These are phyloP conservation scores for Plectosphaerella plurivora DNA, from an alignment of 2,329 filamentous ascomycete genomes.

Conservation along the genomic window DNA sequence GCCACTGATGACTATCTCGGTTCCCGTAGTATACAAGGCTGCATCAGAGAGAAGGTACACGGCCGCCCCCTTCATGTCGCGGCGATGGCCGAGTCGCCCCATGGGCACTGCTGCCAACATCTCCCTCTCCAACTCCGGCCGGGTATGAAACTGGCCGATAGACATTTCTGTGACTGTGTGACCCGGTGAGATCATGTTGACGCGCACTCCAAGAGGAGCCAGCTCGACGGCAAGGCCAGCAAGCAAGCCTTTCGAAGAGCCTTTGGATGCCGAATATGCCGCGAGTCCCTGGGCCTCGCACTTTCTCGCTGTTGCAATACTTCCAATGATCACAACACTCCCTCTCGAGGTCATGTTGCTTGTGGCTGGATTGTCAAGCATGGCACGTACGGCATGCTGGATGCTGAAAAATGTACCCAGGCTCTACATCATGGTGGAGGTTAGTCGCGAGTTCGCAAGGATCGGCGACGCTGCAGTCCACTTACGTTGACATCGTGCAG, in stretches of 20 bases:
- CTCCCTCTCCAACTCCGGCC: neutral
- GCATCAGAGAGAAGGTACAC: neutral
- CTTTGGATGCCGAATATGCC: neutral
- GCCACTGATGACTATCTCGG: neutral
- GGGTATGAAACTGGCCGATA: neutral
- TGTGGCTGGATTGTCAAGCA: neutral
- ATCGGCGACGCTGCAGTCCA: neutral
- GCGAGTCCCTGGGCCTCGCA: neutral
- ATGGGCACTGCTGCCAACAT: neutral
- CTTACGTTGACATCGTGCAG: neutral
- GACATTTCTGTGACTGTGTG: neutral
- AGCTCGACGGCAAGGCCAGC: neutral
- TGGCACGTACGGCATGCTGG: neutral
- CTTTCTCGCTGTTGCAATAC: neutral
- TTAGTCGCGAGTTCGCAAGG: neutral
- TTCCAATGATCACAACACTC: neutral
- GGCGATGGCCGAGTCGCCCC: neutral
- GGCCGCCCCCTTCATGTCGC: neutral
- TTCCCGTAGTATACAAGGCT: neutral
- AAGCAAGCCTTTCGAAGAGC: neutral
- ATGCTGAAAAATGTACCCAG: neutral
- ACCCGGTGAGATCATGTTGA: neutral
- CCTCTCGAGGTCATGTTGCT: neutral
- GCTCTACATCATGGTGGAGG: neutral
- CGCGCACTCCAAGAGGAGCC: neutral